phyloP scores from a whole-genome alignment of 139 green algal genomes.

The Gonium pectorale region DNA sequence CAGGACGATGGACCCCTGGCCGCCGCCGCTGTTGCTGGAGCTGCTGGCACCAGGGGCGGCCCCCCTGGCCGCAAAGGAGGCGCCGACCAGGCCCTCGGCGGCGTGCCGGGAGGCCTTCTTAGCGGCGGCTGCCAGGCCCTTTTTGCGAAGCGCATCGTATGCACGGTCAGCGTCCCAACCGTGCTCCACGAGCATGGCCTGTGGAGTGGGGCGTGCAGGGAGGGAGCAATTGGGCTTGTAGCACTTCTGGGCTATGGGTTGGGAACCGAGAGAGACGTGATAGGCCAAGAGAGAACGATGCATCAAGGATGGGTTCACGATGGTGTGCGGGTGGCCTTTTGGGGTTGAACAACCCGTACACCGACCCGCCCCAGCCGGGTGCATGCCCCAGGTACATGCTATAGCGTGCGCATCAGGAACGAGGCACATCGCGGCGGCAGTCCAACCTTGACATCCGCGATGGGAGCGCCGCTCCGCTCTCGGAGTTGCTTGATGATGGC shows the following conservation, averaged over 20 bases:
- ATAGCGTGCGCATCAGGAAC: neutral
- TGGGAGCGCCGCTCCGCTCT: slow-evolving; percentile 80
- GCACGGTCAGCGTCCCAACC: slow-evolving; percentile 78
- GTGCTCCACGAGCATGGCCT: slow-evolving; percentile 66
- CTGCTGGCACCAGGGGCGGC: neutral
- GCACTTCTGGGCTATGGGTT: neutral
- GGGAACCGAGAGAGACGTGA: too few species aligned
- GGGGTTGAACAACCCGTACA: too few species aligned
- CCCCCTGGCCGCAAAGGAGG: slow-evolving; percentile 51
- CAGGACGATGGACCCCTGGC: slow-evolving; percentile 33
- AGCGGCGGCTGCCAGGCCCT: slow-evolving; percentile 89
- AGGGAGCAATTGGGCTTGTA: neutral
- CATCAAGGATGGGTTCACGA: too few species aligned
- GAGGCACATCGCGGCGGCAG: neutral
- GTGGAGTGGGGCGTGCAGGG: neutral
- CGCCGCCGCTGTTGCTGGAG: neutral
- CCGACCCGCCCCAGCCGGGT: too few species aligned
- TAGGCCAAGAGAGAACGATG: too few species aligned
- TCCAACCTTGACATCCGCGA: slow-evolving; percentile 87
- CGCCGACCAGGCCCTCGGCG: slow-evolving; percentile 88
- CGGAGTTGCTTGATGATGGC: slow-evolving; percentile 84
- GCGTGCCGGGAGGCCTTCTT: slow-evolving; percentile 90
- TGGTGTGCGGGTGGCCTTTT: too few species aligned
- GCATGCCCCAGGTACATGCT: too few species aligned
- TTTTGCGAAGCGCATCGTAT: slow-evolving; percentile 81